Conservation (phyloP, 2,329 filamentous ascomycete genomes). For the Sclerotinia sclerotiorum region DNA sequence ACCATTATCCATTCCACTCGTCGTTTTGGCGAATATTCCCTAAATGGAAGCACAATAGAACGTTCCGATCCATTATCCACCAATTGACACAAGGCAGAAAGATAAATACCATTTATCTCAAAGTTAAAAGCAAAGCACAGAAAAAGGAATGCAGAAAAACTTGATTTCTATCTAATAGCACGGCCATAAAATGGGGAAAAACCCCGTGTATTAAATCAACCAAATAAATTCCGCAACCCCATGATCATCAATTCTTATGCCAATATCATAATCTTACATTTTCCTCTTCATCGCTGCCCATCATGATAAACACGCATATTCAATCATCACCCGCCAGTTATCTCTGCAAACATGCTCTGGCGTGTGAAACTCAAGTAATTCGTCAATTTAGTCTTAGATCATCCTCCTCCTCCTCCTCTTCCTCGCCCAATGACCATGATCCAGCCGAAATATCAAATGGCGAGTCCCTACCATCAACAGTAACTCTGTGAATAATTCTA, state of each 20-base stretch:
- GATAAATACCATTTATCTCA: neutral
- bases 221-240: neutral
- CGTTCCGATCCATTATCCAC: no score
- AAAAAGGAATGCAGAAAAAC: neutral
- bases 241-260: neutral
- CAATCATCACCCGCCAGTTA: neutral
- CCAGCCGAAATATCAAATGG: neutral
- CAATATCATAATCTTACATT: neutral
- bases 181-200: neutral
- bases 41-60: no score
- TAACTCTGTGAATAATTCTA: neutral
- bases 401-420: neutral
- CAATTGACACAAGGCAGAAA: no score
- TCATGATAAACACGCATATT: neutral
- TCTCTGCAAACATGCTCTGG: fast-evolving
- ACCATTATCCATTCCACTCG: no score
- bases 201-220: neutral
- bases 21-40: no score
- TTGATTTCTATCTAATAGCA: neutral
- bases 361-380: neutral
- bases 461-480: neutral
- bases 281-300: neutral
- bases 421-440: neutral
- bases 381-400: neutral
- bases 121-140: neutral